These are phyloP conservation scores for Boletellus deceptivus DNA, from an alignment of 1,284 basidiomycete species.

Conservation along the genomic window DNA sequence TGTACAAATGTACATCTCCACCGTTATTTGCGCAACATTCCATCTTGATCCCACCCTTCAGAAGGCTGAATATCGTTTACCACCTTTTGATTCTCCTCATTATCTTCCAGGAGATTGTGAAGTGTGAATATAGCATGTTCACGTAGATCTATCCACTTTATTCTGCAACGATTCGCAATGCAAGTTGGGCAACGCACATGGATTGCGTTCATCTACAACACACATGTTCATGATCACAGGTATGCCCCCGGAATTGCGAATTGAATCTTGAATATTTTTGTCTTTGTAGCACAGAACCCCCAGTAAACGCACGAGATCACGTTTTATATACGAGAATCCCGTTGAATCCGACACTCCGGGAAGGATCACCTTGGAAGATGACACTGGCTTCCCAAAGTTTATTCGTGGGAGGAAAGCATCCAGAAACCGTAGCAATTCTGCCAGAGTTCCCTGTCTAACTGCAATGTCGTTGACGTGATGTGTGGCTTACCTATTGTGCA, in stretches of 20 bases:
- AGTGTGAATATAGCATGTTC: constrained; percentile 88
- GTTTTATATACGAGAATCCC: constrained; percentile 81
- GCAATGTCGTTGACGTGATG: constrained; percentile 1
- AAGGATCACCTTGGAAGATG: constrained; percentile 20
- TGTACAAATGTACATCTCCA: constrained; percentile 2
- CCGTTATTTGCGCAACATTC: constrained; percentile 40
- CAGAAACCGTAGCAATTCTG: constrained; percentile 68
- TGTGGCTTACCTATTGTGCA: constrained; percentile 56
- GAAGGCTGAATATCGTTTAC: constrained; percentile 71
- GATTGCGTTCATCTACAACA: constrained; percentile 86
- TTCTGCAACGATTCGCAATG: neutral
- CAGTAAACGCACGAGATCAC: constrained; percentile 79
- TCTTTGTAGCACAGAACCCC: constrained; percentile 69
- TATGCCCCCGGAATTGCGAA: constrained; percentile 70
- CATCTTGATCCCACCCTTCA: constrained; percentile 56
- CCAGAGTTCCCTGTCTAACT: constrained; percentile 10
- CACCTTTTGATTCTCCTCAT: constrained; percentile 75
- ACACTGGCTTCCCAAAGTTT: constrained; percentile 62
- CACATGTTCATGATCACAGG: constrained; percentile 82
- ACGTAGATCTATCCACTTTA: constrained; percentile 62
- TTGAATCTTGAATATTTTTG: constrained; percentile 67
- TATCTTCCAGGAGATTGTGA: constrained; percentile 72
- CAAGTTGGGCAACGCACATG: constrained; percentile 59
- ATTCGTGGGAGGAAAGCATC: constrained; percentile 79
- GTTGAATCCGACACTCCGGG: constrained; percentile 35